Base-by-base conservation (phyloP, 2,329 filamentous ascomycete species). In the Lizonia empirigonia region DNA sequence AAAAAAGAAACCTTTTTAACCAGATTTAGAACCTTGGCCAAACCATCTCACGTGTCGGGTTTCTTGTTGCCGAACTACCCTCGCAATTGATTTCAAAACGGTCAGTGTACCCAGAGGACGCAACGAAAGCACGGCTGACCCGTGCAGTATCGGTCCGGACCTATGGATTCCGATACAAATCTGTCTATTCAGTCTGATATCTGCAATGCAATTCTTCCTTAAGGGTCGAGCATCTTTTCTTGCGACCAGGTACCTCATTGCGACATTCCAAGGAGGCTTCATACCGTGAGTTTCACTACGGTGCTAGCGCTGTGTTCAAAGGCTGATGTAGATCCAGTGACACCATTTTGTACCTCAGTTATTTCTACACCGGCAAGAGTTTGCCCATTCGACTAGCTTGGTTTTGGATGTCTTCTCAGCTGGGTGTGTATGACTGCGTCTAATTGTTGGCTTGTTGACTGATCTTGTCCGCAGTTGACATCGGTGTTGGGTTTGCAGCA, bases 41-140 rank as follows among this genome's bases (percentile, higher is more conserved):
- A 38, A 70, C 70, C 0, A 69, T 87, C 7, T 92, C 92, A 77
- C 91, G 90, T 73, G 82, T 82, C 19, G 91, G 89, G 69, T 95
- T 94, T 76, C 91, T 95, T 10, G 56, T 60, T 9, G 73, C 74
- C 3, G 75, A 75, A 41, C 64, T 77, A 13, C 75, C 75, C 2
- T 73, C 72, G 0, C 74, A 76, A 26, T 62, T 77, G 7, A 67
- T 76, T 16, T 74, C 71, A 13, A 77, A 77, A 46, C 68, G 70
- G 33, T 41, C 9, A 41, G 37, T 26, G 15, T 16, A 3, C 7
- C 5, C 8, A 8, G 7, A 18, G 2, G 13, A 6, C 27, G 18
- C n/a, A 12, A 2, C 13, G 7, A 15, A 18, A 8, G 13, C n/a
- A 15, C 23, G 13, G 19, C 38, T 41, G 24, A 40, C 24, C 10